A percentile compares a stretch with the other conserved stretches of the same genome.
These are phyloP conservation scores for Parastagonospora nodorum DNA, from an alignment of 2,329 filamentous ascomycete genomes.

Conservation along the genomic window DNA sequence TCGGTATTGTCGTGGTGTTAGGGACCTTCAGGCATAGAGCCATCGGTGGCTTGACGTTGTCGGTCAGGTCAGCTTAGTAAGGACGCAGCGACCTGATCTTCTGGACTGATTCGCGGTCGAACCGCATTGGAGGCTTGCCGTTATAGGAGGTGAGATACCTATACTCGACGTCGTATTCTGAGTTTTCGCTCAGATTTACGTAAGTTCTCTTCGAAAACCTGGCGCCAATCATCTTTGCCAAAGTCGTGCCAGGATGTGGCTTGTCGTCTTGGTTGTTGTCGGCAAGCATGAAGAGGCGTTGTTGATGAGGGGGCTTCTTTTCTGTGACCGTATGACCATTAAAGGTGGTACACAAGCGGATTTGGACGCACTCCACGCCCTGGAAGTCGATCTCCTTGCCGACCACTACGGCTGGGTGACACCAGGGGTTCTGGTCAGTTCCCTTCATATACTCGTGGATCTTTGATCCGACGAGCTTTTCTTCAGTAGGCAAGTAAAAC, in stretches of 20 bases:
- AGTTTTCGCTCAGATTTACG: conserved; percentile 19
- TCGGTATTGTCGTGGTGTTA: no score
- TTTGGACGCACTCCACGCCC: conserved; percentile 8
- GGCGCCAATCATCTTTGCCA: conserved; percentile 10
- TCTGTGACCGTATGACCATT: conserved; percentile 5
- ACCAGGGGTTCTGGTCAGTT: neutral
- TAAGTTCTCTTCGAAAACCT: conserved; percentile 22
- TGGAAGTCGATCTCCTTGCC: neutral
- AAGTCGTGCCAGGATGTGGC: conserved; percentile 2
- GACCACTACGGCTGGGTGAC: conserved; percentile 17
- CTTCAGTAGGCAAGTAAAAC: conserved; percentile 1
- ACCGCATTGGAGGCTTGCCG: conserved; percentile 3
- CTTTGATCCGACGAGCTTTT: conserved; percentile 1
- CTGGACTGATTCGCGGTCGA: conserved; percentile 11
- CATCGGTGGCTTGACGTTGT: conserved; percentile 6
- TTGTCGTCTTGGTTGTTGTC: conserved; percentile 6
- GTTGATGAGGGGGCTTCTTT: neutral
- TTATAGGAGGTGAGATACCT: conserved; percentile 14
- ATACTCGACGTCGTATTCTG: conserved; percentile 20
- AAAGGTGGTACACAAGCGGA: conserved; percentile 19
- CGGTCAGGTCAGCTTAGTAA: neutral
- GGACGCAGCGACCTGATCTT: conserved; percentile 5
- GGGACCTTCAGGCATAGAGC: conserved; percentile 7
- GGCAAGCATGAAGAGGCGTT: conserved; percentile 14
- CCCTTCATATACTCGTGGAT: neutral